Base-by-base conservation (phyloP, 139 green algal genomes). In the Gonium pectorale region DNA sequence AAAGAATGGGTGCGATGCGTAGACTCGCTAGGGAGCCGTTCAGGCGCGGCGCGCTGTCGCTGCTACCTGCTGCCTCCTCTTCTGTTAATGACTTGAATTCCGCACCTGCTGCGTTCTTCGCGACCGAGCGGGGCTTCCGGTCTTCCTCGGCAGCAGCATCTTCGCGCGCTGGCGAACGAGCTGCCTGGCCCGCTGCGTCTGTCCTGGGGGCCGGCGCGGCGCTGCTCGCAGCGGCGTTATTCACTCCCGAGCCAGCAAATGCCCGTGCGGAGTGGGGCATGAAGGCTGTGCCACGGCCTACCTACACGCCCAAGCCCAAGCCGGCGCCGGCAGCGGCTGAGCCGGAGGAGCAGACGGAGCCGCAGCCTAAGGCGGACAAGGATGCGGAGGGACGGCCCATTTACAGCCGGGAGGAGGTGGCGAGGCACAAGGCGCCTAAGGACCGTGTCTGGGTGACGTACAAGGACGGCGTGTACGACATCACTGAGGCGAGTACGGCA, bases 381-480 rank as follows among this genome's bases (percentile, higher is more conserved):
- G 79, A 85, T 27, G 79, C 54, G 15, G 52, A 85, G 79, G 79
- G 64, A 3, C 79, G 63, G 26, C 79, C 63, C 13, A 67, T 85
- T 27, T 77, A 78, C 49, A 78, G 35, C 3, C 33, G 79, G 31
- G 64, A 94, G 44, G 95, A 98, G 70, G 95, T 98, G 27, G 90
- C 94, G 24, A 91, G 94, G 72, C 95, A 98, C 85, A 89, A 85
- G 27, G 95, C 63, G 43, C 86, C 84, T 11, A 86, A 94, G 33
- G 56, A 74, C 15, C 66, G 95, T 40, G 91, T 98, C 35, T 98
- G 96, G 96, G 95, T 98, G 7, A 98, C 94, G 0, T 97, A 95
- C 89, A 95, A 81, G 66, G 79, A 86, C 0, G 77, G 94, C 5
- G 96, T 98, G 37, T 98, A 98, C 69, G 96, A 98, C 83, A 91